Evolutionary conservation across 1,284 basidiomycete species (phyloP).

Genomic region (Austroboletus niveus): DNA sequence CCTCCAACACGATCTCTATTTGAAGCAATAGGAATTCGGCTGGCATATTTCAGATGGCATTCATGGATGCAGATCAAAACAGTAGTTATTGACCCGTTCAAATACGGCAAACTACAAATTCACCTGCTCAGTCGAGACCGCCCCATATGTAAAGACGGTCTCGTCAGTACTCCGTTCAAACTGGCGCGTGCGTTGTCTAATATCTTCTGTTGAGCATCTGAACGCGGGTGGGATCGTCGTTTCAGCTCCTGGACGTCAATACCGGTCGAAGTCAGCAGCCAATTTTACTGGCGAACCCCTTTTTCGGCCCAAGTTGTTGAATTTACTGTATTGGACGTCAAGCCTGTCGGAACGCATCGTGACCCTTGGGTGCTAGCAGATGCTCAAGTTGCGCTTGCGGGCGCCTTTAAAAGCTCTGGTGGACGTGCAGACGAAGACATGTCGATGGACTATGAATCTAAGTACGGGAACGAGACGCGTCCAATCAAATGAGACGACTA

Average conservation of each 20-base stretch:
- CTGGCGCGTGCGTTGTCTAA: constrained; percentile 83
- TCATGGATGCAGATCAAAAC: constrained; percentile 66
- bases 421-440: constrained; percentile 41
- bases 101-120: constrained; percentile 96
- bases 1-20: no score
- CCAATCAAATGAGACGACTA: no score
- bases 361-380: constrained; percentile 89
- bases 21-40: no score
- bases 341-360: constrained; percentile 68
- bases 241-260: constrained; percentile 88
- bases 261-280: constrained; percentile 82
- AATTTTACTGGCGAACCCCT: constrained; percentile 89
- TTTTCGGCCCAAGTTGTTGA: constrained; percentile 89
- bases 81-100: constrained; percentile 90
- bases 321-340: constrained; percentile 94
- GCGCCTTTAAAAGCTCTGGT: constrained; percentile 61
- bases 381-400: constrained; percentile 88
- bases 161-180: constrained; percentile 85
- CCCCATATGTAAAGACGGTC: constrained; percentile 98
- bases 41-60: no score
- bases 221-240: constrained; percentile 87
- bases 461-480: constrained; percentile 32
- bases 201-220: constrained; percentile 89
- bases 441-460: constrained; percentile 60
- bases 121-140: constrained; percentile 97